Evolutionary conservation across 371 early-diverging fungal genomes (phyloP).

Genomic region (Mortierella sp.): DNA sequence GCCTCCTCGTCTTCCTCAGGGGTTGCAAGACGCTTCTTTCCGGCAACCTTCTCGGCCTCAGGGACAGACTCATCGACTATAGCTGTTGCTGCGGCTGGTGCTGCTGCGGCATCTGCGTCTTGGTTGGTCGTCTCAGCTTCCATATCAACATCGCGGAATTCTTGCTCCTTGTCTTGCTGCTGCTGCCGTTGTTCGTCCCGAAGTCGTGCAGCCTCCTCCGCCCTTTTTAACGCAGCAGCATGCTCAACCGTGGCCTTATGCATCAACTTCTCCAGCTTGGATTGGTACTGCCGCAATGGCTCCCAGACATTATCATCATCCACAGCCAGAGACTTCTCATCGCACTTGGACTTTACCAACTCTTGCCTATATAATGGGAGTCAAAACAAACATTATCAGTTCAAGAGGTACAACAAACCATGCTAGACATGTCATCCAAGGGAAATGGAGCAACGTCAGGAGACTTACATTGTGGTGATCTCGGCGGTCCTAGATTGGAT

Average conservation of each 20-base stretch:
- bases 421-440: no score
- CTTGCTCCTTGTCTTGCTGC: background rate
- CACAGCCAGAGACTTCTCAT: slow-evolving; percentile 12
- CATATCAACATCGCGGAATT: slow-evolving; percentile 24
- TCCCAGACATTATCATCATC: slow-evolving; percentile 25
- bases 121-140: background rate
- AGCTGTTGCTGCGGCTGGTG: background rate
- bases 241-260: slow-evolving; percentile 39
- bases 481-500: slow-evolving; percentile 12
- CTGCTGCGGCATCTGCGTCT: background rate
- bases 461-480: slow-evolving; percentile 30
- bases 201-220: slow-evolving; percentile 19
- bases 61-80: background rate
- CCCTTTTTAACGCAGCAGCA: slow-evolving; percentile 24
- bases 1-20: slow-evolving; percentile 27
- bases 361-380: slow-evolving; percentile 23
- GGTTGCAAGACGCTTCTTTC: slow-evolving; percentile 40
- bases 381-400: background rate
- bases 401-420: background rate
- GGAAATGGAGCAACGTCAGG: background rate
- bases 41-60: slow-evolving; percentile 15
- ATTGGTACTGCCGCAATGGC: slow-evolving; percentile 39
- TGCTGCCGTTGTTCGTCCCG: slow-evolving; percentile 18
- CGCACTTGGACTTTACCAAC: slow-evolving; percentile 26
- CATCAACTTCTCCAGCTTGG: slow-evolving; percentile 38